phyloP scores from a whole-genome alignment of 352 stramenopile species.

The Phytophthora fragariaefolia region DNA sequence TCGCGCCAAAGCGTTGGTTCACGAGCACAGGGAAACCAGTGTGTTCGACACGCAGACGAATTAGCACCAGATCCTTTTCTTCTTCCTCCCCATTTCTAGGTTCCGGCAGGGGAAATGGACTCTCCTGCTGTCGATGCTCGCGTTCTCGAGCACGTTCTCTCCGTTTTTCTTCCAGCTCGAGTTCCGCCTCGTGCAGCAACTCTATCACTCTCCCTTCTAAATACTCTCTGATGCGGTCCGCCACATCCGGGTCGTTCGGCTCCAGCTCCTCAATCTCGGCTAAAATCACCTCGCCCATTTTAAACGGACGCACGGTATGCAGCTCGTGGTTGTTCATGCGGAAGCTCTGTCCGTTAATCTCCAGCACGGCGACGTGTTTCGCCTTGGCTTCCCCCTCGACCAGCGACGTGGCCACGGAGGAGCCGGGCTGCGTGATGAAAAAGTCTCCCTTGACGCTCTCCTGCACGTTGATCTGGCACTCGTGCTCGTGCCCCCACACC shows the following conservation, averaged over 20 bases:
- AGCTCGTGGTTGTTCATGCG: slow-evolving; percentile 86
- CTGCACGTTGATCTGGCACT: slow-evolving; percentile 95
- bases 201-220: slow-evolving; percentile 71
- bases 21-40: slow-evolving; percentile 88
- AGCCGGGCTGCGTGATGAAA: slow-evolving; percentile 97
- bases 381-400: slow-evolving; percentile 84
- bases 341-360: slow-evolving; percentile 92
- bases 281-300: slow-evolving; percentile 91
- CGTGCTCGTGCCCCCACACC: slow-evolving; percentile 98
- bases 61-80: slow-evolving; percentile 69
- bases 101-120: slow-evolving; percentile 37
- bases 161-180: slow-evolving; percentile 42
- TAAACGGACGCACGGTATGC: slow-evolving; percentile 94
- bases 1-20: slow-evolving; percentile 88
- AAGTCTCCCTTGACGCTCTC: slow-evolving; percentile 97
- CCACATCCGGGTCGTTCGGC: slow-evolving; percentile 89
- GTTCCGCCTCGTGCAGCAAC: slow-evolving; percentile 66
- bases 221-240: slow-evolving; percentile 72
- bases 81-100: slow-evolving; percentile 11
- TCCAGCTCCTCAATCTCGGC: slow-evolving; percentile 90
- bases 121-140: slow-evolving; percentile 41
- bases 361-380: slow-evolving; percentile 91
- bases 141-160: slow-evolving; percentile 25
- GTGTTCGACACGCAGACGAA: slow-evolving; percentile 90
- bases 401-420: slow-evolving; percentile 95